Percentiles rank a stretch among this genome's conserved stretches.
phyloP scores from a whole-genome alignment of 208 protist genomes.

The Acanthamoeba sp. region DNA sequence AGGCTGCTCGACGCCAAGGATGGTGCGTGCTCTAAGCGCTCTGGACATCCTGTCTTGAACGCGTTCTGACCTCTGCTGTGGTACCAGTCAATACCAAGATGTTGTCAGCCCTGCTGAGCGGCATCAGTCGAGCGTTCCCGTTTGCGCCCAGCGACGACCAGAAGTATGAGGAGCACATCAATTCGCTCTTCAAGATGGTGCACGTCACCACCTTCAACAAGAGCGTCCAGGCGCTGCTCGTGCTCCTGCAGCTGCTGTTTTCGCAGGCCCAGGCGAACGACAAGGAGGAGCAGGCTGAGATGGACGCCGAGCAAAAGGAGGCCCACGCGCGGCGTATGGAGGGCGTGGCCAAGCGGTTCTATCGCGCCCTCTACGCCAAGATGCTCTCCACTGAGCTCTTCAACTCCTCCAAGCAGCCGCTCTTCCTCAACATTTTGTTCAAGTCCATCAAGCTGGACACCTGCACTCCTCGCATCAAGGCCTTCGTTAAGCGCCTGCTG shows the following conservation, averaged over 20 bases:
- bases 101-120: slow-evolving; percentile 82
- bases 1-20: neutral
- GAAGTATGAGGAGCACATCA: slow-evolving; percentile 74
- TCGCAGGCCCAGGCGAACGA: neutral
- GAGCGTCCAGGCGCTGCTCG: slow-evolving; percentile 81
- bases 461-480: slow-evolving; percentile 36
- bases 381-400: slow-evolving; percentile 72
- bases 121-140: slow-evolving; percentile 84
- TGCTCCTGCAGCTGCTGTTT: slow-evolving; percentile 83
- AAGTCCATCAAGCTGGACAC: slow-evolving; percentile 81
- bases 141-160: slow-evolving; percentile 73
- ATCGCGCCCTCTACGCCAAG: slow-evolving; percentile 80
- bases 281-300: neutral
- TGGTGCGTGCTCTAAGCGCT: neutral
- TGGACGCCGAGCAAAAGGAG: neutral
- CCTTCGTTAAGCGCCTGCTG: slow-evolving; percentile 84
- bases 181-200: slow-evolving; percentile 80
- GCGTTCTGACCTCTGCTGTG: neutral
- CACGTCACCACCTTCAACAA: slow-evolving; percentile 80
- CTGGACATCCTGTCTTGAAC: too few relatives aligned
- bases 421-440: slow-evolving; percentile 83
- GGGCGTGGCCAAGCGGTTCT: slow-evolving; percentile 79
- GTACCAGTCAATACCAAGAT: slow-evolving; percentile 52
- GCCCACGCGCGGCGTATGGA: slow-evolving; percentile 14
- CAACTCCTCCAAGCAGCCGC: slow-evolving; percentile 73